Evolutionary conservation across 208 protist genomes (phyloP).

Genomic region (Phytomonas francai): DNA sequence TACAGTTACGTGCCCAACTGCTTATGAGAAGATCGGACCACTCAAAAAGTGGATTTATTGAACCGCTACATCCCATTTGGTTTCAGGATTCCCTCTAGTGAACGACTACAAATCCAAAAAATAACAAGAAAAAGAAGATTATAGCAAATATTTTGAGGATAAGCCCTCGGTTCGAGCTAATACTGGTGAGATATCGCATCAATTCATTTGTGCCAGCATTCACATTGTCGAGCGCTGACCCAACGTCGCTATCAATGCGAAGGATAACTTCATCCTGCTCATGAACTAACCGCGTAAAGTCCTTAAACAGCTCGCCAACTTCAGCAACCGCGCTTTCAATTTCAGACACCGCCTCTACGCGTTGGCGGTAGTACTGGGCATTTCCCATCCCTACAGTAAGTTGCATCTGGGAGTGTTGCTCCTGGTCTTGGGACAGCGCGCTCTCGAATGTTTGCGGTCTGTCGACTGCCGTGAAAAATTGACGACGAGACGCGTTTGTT

Average conservation of each 20-base stretch:
- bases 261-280: conserved; percentile 89
- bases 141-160: conserved; percentile 91
- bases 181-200: conserved; percentile 80
- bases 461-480: conserved; percentile 77
- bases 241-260: conserved; percentile 87
- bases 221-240: conserved; percentile 77
- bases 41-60: background rate
- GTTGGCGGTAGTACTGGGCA: conserved; percentile 78
- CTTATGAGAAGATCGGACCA: background rate
- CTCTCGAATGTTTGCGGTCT: conserved; percentile 78
- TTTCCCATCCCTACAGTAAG: conserved; percentile 41
- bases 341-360: conserved; percentile 73
- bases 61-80: background rate
- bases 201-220: conserved; percentile 90
- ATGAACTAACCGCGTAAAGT: conserved; percentile 87
- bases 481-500: conserved; percentile 58
- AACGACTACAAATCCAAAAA: conserved; percentile 89
- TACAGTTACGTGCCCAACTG: background rate
- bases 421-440: conserved; percentile 83
- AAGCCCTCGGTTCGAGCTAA: conserved; percentile 86
- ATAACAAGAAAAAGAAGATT: conserved; percentile 87
- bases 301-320: conserved; percentile 87
- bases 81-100: conserved; percentile 22
- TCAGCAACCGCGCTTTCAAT: conserved; percentile 87
- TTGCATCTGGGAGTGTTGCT: conserved; percentile 41